These are phyloP conservation scores for Filobasidium uniguttulatum DNA, from an alignment of 1,284 basidiomycete species.

Conservation along the genomic window DNA sequence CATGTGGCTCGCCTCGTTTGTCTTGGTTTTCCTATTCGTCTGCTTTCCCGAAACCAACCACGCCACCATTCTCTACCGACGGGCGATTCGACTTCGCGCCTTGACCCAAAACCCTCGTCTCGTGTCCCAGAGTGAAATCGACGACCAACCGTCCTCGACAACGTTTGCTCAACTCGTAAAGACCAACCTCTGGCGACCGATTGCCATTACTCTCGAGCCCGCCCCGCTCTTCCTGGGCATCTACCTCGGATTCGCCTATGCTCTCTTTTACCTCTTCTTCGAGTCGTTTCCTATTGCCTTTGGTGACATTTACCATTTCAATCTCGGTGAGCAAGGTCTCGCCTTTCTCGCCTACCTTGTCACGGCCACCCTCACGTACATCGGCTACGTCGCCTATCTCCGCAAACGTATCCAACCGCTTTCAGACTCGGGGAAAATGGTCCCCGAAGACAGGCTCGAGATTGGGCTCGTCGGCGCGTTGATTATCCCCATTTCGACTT, in stretches of 20 bases:
- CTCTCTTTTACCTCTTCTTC: constrained; percentile 8
- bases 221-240: constrained; percentile 5
- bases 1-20: constrained; percentile 18
- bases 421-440: constrained; percentile 15
- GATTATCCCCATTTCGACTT: constrained; percentile 15
- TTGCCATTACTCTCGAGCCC: constrained; percentile 14
- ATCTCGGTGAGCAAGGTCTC: constrained; percentile 17
- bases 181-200: constrained; percentile 7
- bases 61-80: constrained; percentile 30
- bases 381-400: constrained; percentile 19
- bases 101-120: constrained; percentile 32
- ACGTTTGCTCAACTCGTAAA: constrained; percentile 1
- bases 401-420: constrained; percentile 18
- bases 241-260: constrained; percentile 1
- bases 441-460: constrained; percentile 14
- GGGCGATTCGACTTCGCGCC: constrained; percentile 30
- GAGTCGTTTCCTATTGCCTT: constrained; percentile 23
- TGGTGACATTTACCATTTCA: constrained; percentile 20
- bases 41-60: constrained; percentile 31
- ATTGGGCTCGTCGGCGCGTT: constrained; percentile 12
- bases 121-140: constrained; percentile 28
- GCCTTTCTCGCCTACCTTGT: constrained; percentile 24
- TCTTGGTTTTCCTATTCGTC: constrained; percentile 19
- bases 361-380: constrained; percentile 20
- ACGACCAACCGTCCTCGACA: no score